phyloP scores from a whole-genome alignment of 129 eudicot species.

The Dittrichia graveolens region DNA sequence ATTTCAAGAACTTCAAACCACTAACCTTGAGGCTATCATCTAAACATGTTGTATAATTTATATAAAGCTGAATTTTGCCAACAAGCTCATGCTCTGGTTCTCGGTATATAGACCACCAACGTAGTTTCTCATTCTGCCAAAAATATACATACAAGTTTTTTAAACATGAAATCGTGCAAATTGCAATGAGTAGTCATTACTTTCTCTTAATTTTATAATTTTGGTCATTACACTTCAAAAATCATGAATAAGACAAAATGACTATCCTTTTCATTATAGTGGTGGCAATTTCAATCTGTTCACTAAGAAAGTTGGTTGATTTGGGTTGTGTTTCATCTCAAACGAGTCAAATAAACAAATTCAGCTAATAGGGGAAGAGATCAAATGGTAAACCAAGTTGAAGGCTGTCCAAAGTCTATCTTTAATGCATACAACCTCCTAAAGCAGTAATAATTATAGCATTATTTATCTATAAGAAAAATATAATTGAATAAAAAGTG shows the following conservation, averaged over 20 bases:
- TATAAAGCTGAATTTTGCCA: conserved; percentile 70
- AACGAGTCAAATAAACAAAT: neutral
- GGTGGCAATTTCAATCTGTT: neutral
- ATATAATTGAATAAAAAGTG: no score
- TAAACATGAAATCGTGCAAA: conserved; percentile 1
- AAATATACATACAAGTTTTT: conserved; percentile 14
- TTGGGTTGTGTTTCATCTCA: neutral
- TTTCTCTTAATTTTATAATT: neutral
- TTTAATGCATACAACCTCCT: conserved; percentile 8
- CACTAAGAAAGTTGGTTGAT: neutral
- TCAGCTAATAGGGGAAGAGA: neutral
- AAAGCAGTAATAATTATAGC: no score
- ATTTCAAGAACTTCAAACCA: conserved; percentile 12
- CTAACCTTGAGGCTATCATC: conserved; percentile 81
- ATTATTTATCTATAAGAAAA: no score
- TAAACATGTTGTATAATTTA: conserved; percentile 64
- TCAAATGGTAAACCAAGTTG: neutral
- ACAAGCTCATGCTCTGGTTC: conserved; percentile 89
- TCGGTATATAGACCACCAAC: conserved; percentile 83
- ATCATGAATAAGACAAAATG: neutral
- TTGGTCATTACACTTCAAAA: neutral
- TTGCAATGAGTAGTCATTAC: neutral
- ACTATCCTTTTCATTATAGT: neutral
- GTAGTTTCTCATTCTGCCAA: conserved; percentile 70
- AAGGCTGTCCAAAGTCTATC: conserved; percentile 18